Conservation (phyloP, 2,329 filamentous ascomycete genomes). For the Phyllosticta capitalensis region DNA sequence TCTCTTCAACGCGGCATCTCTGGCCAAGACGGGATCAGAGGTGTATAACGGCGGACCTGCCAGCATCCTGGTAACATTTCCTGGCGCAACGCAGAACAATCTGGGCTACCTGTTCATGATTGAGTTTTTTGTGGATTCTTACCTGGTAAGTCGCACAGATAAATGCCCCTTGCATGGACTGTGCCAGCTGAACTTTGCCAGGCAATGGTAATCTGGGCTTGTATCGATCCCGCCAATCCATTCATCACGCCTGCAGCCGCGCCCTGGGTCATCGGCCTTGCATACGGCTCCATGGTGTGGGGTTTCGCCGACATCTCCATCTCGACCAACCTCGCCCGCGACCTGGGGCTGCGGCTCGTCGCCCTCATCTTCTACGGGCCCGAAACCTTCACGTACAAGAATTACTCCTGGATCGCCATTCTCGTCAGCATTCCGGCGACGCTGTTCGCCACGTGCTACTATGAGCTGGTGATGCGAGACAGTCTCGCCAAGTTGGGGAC, state of each 20-base stretch:
- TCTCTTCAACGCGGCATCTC: slow-evolving; percentile 30
- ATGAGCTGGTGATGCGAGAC: slow-evolving; percentile 47
- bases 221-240: slow-evolving; percentile 49
- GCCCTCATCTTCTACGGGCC: slow-evolving; percentile 48
- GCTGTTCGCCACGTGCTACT: slow-evolving; percentile 45
- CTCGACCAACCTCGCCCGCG: slow-evolving; percentile 48
- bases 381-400: slow-evolving; percentile 39
- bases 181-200: slow-evolving; percentile 11
- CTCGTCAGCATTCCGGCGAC: slow-evolving; percentile 50
- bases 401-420: slow-evolving; percentile 45
- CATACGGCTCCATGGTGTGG: slow-evolving; percentile 46
- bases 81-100: slow-evolving; percentile 40
- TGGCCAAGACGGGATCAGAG: slow-evolving; percentile 29
- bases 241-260: slow-evolving; percentile 41
- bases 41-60: slow-evolving; percentile 43
- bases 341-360: slow-evolving; percentile 50
- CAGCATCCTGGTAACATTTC: slow-evolving; percentile 47
- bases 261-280: slow-evolving; percentile 48
- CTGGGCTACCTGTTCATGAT: slow-evolving; percentile 49
- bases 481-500: slow-evolving; percentile 42
- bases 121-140: slow-evolving; percentile 50
- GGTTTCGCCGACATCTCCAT: slow-evolving; percentile 48
- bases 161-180: background rate
- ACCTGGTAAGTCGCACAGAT: slow-evolving; percentile 34
- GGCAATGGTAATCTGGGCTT: slow-evolving; percentile 49